Base-by-base conservation (phyloP, 805 yeast species). In the Zygotorulaspora florentina region DNA sequence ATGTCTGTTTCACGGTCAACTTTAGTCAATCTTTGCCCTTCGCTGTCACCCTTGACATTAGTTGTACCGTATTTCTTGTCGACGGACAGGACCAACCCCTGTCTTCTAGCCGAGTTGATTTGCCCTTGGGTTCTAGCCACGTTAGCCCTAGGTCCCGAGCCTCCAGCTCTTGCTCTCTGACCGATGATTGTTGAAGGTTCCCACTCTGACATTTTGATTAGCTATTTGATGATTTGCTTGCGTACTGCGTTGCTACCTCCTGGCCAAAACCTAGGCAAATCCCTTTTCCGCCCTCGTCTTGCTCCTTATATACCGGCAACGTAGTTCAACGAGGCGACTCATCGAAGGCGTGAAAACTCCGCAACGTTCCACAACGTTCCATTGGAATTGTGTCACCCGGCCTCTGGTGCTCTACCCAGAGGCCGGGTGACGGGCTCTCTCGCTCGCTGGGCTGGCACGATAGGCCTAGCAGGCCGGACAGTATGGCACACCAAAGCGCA, bases 21-120 rank as follows among this genome's bases (percentile, higher is more conserved):
- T 73, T 81, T 91, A 53, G 99, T 84, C 64, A 93, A 74, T 67
- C 96, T 80, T 74, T 93, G 99, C 41, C 98, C 99, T 64, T 91
- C 98, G 26, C 87, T 83, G 56, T 85, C 83, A 46, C 80, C 73
- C 69, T 85, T 87, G 42, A 67, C 53, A 62, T 78, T 74, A 45
- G 83, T 72, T 20, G 76, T 67, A 42, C 85, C 85, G 69, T 86
- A 93, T 70, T 91, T 93, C 80, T 91, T 91, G 67, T 91, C 99
- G 36, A 90, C 90, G 36, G 95, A 80, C 31, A 93, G 77, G 44
- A 93, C 91, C 44, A 80, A 76, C 53, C 99, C 99, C 17, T 83
- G 67, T 76, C 99, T 84, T 74, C 96, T 83, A 43, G 99, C 99
- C 25, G 88, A 95, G 66, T 93, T 93, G 63, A 93, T 74, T 60